Base-by-base conservation (phyloP, 305 asterid species). In the Solanum chacoense region DNA sequence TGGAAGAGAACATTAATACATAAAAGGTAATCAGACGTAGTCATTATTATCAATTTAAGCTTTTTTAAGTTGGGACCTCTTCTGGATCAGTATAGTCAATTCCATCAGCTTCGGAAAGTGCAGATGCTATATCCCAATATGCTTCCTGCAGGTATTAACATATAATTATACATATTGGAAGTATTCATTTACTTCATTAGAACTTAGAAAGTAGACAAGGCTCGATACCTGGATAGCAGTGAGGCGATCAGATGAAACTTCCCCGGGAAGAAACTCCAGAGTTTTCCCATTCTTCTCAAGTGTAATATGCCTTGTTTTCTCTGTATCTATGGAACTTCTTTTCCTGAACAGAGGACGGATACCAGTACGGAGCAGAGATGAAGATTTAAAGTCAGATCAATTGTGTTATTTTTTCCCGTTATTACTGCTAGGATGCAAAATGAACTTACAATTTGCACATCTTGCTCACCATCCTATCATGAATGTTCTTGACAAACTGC, bases 51-150 rank as follows among this genome's bases (percentile, higher is more conserved):
- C 86, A 50, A 20, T 81, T 81, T 31, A 42, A 86, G 20, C 1
- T 85, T 40, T 87, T 32, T 20, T 10, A 69, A 38, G 14, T 74
- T n/a, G 89, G 28, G 85, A 97, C 99, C 99, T 97, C 99, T 92
- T 97, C 99, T 8, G 99, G 97, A 91, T 97, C 98, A 59, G 98
- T 93, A 88, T 94, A 97, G 93, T 97, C 99, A 40, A 97, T 90
- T 88, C 98, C 98, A 93, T 95, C 98, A 72, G 98, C 99, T 93
- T 96, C 98, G n/a, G 99, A 97, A 67, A 96, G 97, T 89, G 98
- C 99, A 85, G 97, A 91, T 75, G 99, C 99, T 83, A 97, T 96
- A 91, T 94, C 93, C 96, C 91, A 89, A 89, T 94, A 96, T 87
- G 99, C 98, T 91, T 96, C 99, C 99, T 97, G 94, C 24, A 87